A percentile compares a stretch with the other conserved stretches of the same genome.
phyloP scores from a whole-genome alignment of 257 asterid species.

The Rubia yunnanensis region DNA sequence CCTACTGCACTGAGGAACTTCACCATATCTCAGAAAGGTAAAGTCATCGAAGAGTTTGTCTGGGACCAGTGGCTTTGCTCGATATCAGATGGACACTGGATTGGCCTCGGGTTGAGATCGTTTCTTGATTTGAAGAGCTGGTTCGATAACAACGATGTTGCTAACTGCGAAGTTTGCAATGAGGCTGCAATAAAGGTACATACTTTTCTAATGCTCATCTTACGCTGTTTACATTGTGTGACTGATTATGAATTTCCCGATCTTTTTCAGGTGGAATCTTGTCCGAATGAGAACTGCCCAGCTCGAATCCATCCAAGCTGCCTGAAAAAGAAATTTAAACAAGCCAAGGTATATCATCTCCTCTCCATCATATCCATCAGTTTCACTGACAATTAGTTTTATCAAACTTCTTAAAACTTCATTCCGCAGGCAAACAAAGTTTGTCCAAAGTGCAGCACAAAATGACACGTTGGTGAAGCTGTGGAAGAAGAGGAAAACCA shows the following conservation, averaged over 20 bases:
- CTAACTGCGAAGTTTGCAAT: constrained; percentile 83
- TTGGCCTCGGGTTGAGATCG: constrained; percentile 84
- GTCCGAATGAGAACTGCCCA: constrained; percentile 63
- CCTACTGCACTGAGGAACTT: constrained; percentile 73
- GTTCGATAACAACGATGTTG: constrained; percentile 70
- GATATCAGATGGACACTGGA: constrained; percentile 36
- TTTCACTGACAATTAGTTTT: constrained; percentile 7
- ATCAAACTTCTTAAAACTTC: neutral
- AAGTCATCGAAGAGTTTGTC: constrained; percentile 56
- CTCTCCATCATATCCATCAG: neutral
- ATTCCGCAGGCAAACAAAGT: constrained; percentile 43
- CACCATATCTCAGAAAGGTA: constrained; percentile 73
- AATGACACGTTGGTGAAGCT: constrained; percentile 43
- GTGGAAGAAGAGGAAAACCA: constrained; percentile 22
- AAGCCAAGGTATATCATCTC: constrained; percentile 41
- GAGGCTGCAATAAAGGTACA: constrained; percentile 91
- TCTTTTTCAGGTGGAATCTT: constrained; percentile 48
- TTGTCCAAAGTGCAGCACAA: constrained; percentile 65
- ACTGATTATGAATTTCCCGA: constrained; percentile 4
- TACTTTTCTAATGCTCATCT: neutral
- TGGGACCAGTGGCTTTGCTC: constrained; percentile 78
- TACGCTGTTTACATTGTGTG: neutral
- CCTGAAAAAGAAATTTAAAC: constrained; percentile 58
- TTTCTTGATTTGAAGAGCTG: constrained; percentile 90
- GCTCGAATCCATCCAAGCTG: constrained; percentile 66